Conservation (phyloP, 352 stramenopile species). For the Globisporangium canariense region DNA sequence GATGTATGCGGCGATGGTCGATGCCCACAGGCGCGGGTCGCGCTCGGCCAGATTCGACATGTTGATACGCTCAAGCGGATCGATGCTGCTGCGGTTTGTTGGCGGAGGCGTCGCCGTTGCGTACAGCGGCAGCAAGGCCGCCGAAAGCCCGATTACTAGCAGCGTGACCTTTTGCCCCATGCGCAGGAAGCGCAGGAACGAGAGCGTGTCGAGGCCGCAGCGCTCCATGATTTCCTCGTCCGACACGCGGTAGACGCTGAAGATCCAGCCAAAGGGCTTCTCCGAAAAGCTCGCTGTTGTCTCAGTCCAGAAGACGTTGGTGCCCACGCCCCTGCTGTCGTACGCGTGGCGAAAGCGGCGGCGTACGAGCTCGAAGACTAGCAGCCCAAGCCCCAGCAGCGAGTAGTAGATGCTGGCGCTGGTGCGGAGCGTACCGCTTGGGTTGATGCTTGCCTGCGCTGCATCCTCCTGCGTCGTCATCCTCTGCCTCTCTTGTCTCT, state of each 20-base stretch:
- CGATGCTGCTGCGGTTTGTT: constrained; percentile 25
- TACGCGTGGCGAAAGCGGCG: constrained; percentile 52
- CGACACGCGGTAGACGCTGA: constrained; percentile 30
- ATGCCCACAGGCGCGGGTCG: constrained; percentile 61
- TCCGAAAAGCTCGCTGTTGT: not conserved
- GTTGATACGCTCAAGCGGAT: constrained; percentile 60
- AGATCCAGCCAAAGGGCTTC: constrained; percentile 53
- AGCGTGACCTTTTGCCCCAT: constrained; percentile 68
- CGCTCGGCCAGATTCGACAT: constrained; percentile 68
- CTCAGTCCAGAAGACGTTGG: constrained; percentile 30
- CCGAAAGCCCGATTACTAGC: constrained; percentile 53
- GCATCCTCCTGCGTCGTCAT: constrained; percentile 52
- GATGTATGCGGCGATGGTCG: constrained; percentile 47
- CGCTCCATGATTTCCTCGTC: constrained; percentile 66
- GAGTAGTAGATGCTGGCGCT: constrained; percentile 66
- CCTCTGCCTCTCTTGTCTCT: constrained; percentile 9
- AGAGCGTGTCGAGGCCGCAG: constrained; percentile 75
- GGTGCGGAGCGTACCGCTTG: constrained; percentile 65
- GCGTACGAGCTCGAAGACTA: constrained; percentile 64
- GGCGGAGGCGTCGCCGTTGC: constrained; percentile 35
- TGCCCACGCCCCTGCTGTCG: constrained; percentile 36
- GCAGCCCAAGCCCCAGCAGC: constrained; percentile 37
- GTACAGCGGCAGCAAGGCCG: constrained; percentile 66
- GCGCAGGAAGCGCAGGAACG: constrained; percentile 65
- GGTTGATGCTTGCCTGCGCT: constrained; percentile 48